Evolutionary conservation across 2,329 filamentous ascomycete species (phyloP).

Genomic region (Beauveria sp.): DNA sequence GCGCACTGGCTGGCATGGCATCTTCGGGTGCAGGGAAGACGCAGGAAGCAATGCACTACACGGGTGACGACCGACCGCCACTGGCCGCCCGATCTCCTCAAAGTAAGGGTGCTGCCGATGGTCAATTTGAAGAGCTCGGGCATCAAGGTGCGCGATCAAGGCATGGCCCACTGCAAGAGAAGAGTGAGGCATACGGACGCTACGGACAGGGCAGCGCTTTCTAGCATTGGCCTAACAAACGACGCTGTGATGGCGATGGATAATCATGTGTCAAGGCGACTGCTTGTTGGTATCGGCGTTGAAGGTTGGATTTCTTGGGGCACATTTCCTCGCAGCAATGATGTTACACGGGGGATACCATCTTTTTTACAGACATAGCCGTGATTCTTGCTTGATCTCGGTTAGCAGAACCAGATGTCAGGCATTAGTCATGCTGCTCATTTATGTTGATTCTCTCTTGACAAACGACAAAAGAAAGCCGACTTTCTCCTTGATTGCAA

Average conservation of each 20-base stretch:
- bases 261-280: not conserved
- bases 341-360: not conserved
- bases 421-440: not conserved
- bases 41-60: constrained; percentile 47
- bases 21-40: constrained; percentile 44
- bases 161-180: constrained; percentile 23
- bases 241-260: not conserved
- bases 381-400: not conserved
- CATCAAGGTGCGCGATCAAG: constrained; percentile 23
- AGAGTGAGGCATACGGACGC: constrained; percentile 28
- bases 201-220: constrained; percentile 18
- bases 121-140: constrained; percentile 15
- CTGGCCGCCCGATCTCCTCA: constrained; percentile 20
- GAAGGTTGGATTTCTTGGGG: not conserved
- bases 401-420: not conserved
- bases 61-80: constrained; percentile 22
- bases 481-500: not conserved
- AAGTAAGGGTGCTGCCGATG: constrained; percentile 15
- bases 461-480: not conserved
- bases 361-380: not conserved
- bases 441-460: not conserved
- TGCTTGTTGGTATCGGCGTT: not conserved
- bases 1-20: constrained; percentile 55
- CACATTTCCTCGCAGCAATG: not conserved
- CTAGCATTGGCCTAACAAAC: not conserved